A percentile compares a stretch with the other conserved stretches of the same genome.
Conservation (phyloP, 768 basidiomycete genomes). For the Tephrocybe sp. region DNA sequence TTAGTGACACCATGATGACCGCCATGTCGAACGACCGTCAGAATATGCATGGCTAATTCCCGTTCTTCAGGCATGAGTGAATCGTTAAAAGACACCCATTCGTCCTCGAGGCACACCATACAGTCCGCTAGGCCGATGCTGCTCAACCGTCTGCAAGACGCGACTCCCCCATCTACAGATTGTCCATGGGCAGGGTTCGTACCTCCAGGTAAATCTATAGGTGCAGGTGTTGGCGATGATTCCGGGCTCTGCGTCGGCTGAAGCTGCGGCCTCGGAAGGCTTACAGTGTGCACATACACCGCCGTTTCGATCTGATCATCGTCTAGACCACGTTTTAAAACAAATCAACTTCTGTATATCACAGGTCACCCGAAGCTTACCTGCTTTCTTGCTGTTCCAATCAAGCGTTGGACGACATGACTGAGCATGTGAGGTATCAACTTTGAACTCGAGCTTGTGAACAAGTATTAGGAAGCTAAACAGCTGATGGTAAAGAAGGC, state of each 20-base stretch:
- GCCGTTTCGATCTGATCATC: constrained; percentile 82
- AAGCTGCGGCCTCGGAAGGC: constrained; percentile 12
- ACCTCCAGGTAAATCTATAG: constrained; percentile 19
- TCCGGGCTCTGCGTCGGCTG: constrained; percentile 15
- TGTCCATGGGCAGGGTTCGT: constrained; percentile 38
- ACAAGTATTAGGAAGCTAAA: not conserved
- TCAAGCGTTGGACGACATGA: constrained; percentile 56
- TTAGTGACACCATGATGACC: constrained; percentile 40
- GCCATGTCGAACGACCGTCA: constrained; percentile 33
- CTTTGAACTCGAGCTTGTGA: constrained; percentile 63
- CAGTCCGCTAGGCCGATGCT: constrained; percentile 41
- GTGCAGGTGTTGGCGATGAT: constrained; percentile 14
- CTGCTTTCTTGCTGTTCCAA: constrained; percentile 90
- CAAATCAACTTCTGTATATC: not conserved
- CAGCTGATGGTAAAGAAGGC: not conserved
- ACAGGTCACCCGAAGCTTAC: constrained; percentile 34
- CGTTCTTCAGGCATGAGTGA: constrained; percentile 27
- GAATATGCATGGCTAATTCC: constrained; percentile 29
- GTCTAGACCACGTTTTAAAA: constrained; percentile 40
- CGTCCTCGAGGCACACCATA: constrained; percentile 41
- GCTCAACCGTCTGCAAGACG: constrained; percentile 44
- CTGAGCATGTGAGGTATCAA: constrained; percentile 64
- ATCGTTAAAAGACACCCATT: constrained; percentile 30
- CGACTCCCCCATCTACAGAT: constrained; percentile 37
- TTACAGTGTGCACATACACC: constrained; percentile 46